A percentile compares a stretch with the other conserved stretches of the same genome.
phyloP scores from a whole-genome alignment of 1,284 basidiomycete species.

The Ustilago shanxiensis region DNA sequence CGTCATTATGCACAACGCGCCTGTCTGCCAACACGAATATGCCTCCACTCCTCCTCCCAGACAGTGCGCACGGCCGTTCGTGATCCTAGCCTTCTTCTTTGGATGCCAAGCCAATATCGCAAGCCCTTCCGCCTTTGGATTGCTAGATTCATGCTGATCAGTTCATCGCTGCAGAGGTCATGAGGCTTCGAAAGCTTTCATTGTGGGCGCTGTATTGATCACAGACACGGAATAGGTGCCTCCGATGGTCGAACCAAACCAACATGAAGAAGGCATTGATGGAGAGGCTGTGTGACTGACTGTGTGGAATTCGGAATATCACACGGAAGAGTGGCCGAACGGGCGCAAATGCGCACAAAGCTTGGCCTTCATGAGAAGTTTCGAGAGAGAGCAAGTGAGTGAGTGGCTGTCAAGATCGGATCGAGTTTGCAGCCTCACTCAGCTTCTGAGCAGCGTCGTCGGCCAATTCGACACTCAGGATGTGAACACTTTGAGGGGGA shows the following conservation, averaged over 20 bases:
- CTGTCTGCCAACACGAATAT: constrained; percentile 8
- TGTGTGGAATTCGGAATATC: not conserved
- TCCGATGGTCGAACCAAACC: too few species aligned
- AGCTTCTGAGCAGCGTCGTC: not conserved
- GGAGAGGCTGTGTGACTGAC: not conserved
- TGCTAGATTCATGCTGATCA: not conserved
- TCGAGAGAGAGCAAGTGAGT: not conserved
- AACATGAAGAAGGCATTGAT: too few species aligned
- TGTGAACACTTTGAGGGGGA: too few species aligned
- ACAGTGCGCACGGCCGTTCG: constrained; percentile 10
- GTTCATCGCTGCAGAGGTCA: not conserved
- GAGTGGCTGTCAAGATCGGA: not conserved
- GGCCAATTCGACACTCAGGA: too few species aligned
- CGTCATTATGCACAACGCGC: constrained; percentile 29
- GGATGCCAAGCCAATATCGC: not conserved
- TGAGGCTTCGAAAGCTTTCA: too few species aligned
- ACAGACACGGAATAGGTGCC: too few species aligned
- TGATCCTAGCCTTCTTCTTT: not conserved
- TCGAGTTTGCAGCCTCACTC: not conserved
- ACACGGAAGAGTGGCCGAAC: constrained; percentile 2
- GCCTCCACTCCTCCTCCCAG: constrained; percentile 11
- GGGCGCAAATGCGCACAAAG: not conserved
- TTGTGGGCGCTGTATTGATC: too few species aligned
- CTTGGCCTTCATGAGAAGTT: not conserved
- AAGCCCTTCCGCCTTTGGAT: not conserved